Conservation (phyloP, 805 yeast species). For the Huiozyma sinensis region DNA sequence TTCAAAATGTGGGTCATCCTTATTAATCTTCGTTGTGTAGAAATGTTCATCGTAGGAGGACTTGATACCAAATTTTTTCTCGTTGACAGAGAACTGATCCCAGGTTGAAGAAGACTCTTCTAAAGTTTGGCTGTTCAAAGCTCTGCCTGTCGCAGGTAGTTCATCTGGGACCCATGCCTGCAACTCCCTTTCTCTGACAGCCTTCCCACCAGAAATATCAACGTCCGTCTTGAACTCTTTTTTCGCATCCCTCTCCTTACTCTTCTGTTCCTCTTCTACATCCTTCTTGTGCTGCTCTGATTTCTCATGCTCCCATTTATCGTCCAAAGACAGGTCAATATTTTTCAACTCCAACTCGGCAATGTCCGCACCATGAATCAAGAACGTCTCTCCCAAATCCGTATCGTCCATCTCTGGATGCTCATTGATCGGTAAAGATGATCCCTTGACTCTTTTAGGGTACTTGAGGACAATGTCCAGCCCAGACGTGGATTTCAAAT, state of each 20-base stretch:
- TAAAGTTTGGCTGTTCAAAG: constrained; percentile 16
- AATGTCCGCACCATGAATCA: constrained; percentile 28
- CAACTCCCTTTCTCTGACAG: constrained; percentile 56
- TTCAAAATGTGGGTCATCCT: constrained; percentile 59
- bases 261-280: constrained; percentile 2
- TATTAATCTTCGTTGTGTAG: constrained; percentile 73
- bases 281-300: constrained; percentile 3
- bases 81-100: constrained; percentile 95
- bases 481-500: constrained; percentile 33
- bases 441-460: constrained; percentile 34
- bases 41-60: constrained; percentile 74
- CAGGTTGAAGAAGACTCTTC: constrained; percentile 38
- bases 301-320: constrained; percentile 12
- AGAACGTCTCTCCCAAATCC: constrained; percentile 16
- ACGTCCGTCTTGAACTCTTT: constrained; percentile 64
- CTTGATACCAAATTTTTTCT: constrained; percentile 76
- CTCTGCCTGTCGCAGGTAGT: constrained; percentile 8
- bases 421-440: constrained; percentile 9
- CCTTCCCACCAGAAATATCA: constrained; percentile 55
- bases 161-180: constrained; percentile 78
- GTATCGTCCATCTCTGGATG: constrained; percentile 14
- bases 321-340: constrained; percentile 22
- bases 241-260: constrained; percentile 4
- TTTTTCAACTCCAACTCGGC: constrained; percentile 32
- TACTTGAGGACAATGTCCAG: constrained; percentile 45